Conservation (phyloP, 2,329 filamentous ascomycete genomes). For the Fusarium subtropicale region DNA sequence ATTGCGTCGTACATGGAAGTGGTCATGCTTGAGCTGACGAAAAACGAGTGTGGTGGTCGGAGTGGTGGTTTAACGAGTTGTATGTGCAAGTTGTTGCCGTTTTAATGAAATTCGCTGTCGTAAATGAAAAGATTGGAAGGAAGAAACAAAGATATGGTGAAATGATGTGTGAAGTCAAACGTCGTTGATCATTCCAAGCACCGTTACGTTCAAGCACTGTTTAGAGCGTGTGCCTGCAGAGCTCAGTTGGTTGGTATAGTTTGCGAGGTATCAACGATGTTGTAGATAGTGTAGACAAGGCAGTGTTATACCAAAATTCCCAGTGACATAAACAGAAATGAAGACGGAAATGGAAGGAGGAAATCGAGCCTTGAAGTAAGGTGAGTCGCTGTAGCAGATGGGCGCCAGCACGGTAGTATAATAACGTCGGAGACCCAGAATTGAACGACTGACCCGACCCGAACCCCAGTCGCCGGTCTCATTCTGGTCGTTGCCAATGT, state of each 20-base stretch:
- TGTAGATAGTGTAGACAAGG: slow-evolving; percentile 18
- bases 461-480: slow-evolving; percentile 47
- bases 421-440: slow-evolving; percentile 43
- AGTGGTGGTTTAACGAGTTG: neutral
- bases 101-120: neutral
- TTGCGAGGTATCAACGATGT: slow-evolving; percentile 24
- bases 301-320: slow-evolving; percentile 31
- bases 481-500: slow-evolving; percentile 48
- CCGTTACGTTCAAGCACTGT: slow-evolving; percentile 24
- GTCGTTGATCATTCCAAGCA: slow-evolving; percentile 18
- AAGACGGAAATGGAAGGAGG: slow-evolving; percentile 41
- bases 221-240: slow-evolving; percentile 19
- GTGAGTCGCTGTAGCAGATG: slow-evolving; percentile 41
- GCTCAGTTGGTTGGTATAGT: slow-evolving; percentile 12
- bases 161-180: slow-evolving; percentile 6
- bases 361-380: slow-evolving; percentile 45
- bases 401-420: slow-evolving; percentile 40
- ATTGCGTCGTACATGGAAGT: slow-evolving; percentile 56
- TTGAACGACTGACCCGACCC: slow-evolving; percentile 48
- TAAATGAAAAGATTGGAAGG: slow-evolving; percentile 1
- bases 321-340: slow-evolving; percentile 33
- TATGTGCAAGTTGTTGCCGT: neutral
- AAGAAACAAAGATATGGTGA: slow-evolving; percentile 5
- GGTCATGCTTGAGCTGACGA: slow-evolving; percentile 51
- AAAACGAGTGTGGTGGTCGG: slow-evolving; percentile 3